These are phyloP conservation scores for Cercospora janseana DNA, from an alignment of 2,329 filamentous ascomycete genomes.

Conservation along the genomic window DNA sequence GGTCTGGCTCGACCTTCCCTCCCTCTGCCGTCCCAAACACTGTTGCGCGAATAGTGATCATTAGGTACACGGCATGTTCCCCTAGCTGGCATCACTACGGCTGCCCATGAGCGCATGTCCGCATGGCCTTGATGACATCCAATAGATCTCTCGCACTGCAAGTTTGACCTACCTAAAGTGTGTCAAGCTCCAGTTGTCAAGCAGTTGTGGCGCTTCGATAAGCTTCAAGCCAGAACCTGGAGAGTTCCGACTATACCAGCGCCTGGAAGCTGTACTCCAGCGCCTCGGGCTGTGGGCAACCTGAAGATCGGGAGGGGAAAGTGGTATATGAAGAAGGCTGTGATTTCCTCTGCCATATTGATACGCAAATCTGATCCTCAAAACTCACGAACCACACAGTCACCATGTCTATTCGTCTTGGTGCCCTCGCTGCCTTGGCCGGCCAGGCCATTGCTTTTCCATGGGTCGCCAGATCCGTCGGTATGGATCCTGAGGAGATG, in stretches of 20 bases:
- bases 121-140: neutral
- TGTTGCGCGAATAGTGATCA: too few relatives aligned
- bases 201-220: neutral
- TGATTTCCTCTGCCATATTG: neutral
- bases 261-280: neutral
- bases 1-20: too few relatives aligned
- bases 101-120: neutral
- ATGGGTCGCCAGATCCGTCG: constrained; percentile 38
- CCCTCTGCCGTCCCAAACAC: too few relatives aligned
- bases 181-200: neutral
- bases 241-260: neutral
- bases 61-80: too few relatives aligned
- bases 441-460: constrained; percentile 40
- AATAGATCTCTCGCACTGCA: neutral
- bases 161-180: constrained; percentile 2
- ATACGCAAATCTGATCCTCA: neutral
- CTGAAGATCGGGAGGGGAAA: neutral
- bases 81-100: neutral
- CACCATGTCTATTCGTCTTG: constrained; percentile 14
- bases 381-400: neutral
- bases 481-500: constrained; percentile 19
- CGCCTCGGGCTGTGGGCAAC: neutral
- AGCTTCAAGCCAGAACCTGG: constrained; percentile 5
- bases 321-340: neutral
- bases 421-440: constrained; percentile 27